phyloP scores from a whole-genome alignment of 371 early-diverging fungal species.

The Mortierella sp. region DNA sequence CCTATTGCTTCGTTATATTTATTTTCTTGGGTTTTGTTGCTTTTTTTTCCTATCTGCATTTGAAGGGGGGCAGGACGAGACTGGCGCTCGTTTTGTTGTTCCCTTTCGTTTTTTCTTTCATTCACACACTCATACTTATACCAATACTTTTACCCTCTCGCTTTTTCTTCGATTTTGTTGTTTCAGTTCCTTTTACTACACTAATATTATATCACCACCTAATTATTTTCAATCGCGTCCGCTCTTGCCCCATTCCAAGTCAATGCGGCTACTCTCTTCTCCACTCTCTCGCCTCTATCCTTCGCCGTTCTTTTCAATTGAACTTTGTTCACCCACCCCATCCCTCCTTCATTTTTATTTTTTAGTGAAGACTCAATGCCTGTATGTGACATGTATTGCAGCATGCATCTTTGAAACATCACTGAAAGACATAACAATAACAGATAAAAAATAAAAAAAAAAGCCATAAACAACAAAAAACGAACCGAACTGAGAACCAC shows the following conservation, averaged over 20 bases:
- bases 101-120: neutral
- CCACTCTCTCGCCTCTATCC: neutral
- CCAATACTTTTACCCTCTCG: neutral
- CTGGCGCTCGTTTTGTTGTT: conserved; percentile 5
- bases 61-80: neutral
- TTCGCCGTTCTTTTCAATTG: neutral
- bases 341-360: neutral
- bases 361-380: neutral
- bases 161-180: neutral
- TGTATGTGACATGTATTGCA: too few relatives aligned
- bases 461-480: conserved; percentile 1
- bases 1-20: neutral
- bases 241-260: neutral
- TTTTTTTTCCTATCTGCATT: neutral
- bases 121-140: neutral
- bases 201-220: neutral
- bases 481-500: too few relatives aligned
- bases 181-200: neutral
- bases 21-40: neutral
- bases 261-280: neutral
- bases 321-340: too few relatives aligned
- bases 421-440: neutral
- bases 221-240: neutral
- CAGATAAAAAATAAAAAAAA: neutral
- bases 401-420: too few relatives aligned